A percentile compares a stretch with the other conserved stretches of the same genome.
phyloP scores from a whole-genome alignment of 768 basidiomycete species.

The Lentinula aciculospora region DNA sequence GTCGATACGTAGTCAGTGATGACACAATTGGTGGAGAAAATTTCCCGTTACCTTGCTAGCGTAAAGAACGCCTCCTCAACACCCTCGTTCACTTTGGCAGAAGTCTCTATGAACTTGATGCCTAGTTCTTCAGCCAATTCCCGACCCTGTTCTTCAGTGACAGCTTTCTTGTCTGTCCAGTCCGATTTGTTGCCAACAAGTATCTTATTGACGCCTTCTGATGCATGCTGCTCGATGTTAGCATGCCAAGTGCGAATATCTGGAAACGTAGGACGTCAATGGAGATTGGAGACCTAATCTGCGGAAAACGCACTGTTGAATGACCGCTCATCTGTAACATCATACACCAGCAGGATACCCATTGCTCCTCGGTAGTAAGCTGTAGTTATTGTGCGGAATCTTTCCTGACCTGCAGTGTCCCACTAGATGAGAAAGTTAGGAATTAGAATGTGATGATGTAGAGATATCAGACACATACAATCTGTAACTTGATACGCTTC shows the following conservation, averaged over 20 bases:
- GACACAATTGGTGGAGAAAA: conserved; percentile 18
- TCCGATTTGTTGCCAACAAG: conserved; percentile 99
- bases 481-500: conserved; percentile 98
- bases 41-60: conserved; percentile 66
- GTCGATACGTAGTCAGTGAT: not conserved
- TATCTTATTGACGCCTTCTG: conserved; percentile 98
- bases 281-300: conserved; percentile 8
- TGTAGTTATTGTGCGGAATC: conserved; percentile 97
- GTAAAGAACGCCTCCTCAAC: conserved; percentile 99
- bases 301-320: conserved; percentile 78
- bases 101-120: conserved; percentile 97
- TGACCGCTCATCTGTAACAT: conserved; percentile 90
- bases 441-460: not conserved
- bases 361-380: conserved; percentile 99
- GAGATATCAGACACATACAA: conserved; percentile 48
- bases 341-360: conserved; percentile 98
- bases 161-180: conserved; percentile 93
- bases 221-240: conserved; percentile 98
- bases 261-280: conserved; percentile 23
- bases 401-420: conserved; percentile 99
- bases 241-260: conserved; percentile 98
- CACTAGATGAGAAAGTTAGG: conserved; percentile 49
- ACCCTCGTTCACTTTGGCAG: conserved; percentile 93
- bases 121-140: conserved; percentile 91
- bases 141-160: conserved; percentile 88